These are phyloP conservation scores for Cystobasidium pallidum DNA, from an alignment of 1,284 basidiomycete genomes.

Conservation along the genomic window DNA sequence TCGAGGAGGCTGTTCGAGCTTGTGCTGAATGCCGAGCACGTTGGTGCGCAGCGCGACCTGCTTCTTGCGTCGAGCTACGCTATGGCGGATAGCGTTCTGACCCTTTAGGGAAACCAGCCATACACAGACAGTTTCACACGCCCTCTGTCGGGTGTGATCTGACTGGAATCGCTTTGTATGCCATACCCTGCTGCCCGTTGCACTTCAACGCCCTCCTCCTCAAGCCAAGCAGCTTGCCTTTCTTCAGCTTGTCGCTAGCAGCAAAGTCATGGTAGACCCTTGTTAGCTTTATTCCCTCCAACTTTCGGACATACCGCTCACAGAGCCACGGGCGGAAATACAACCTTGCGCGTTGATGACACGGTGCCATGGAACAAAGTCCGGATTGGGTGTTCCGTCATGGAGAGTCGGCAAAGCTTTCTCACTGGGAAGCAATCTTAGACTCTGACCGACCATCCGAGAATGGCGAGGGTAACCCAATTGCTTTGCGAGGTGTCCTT, in stretches of 20 bases:
- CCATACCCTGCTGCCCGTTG: background rate
- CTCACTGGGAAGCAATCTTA: conserved; percentile 49
- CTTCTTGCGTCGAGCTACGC: too few species aligned
- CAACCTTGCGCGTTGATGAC: conserved; percentile 47
- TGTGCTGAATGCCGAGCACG: too few species aligned
- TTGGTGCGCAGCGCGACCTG: too few species aligned
- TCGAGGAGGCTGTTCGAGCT: too few species aligned
- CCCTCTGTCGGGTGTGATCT: background rate
- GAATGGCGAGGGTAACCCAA: conserved; percentile 49
- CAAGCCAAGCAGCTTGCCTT: conserved; percentile 10
- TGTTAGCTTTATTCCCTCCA: background rate
- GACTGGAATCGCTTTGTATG: background rate
- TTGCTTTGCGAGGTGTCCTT: conserved; percentile 49
- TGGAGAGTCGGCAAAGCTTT: background rate
- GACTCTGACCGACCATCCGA: conserved; percentile 51
- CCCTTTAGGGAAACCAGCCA: background rate
- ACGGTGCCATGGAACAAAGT: conserved; percentile 49
- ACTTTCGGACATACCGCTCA: background rate
- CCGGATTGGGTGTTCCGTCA: conserved; percentile 38
- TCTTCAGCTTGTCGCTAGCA: background rate
- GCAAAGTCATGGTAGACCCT: background rate
- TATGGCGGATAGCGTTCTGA: too few species aligned
- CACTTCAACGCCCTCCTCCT: conserved; percentile 1
- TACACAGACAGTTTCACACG: background rate
- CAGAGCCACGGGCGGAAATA: conserved; percentile 49